phyloP scores from a whole-genome alignment of 169 alveolate genomes.

The Perkinsus olseni region DNA sequence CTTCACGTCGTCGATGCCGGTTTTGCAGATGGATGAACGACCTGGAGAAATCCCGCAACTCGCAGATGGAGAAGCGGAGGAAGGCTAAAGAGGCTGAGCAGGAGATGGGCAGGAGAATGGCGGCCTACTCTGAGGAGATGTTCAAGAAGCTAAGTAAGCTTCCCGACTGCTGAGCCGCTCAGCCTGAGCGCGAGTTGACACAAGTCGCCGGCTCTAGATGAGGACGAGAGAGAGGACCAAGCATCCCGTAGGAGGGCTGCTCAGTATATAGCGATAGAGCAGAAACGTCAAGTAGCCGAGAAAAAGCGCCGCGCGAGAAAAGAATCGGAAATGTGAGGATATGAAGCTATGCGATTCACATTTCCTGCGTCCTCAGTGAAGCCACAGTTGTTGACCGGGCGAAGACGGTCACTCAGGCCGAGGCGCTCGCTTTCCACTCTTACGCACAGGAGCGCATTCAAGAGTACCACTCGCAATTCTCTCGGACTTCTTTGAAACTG shows the following conservation, averaged over 20 bases:
- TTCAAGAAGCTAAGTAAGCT: not conserved
- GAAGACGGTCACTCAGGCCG: not conserved
- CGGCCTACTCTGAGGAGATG: not conserved
- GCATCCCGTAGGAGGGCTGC: not conserved
- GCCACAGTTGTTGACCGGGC: not conserved
- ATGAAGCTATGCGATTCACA: not conserved
- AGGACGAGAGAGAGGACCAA: not conserved
- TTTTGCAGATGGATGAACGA: not conserved
- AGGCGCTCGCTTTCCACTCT: not conserved
- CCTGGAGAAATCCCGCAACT: not conserved
- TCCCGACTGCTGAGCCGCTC: not conserved
- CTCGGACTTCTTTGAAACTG: not conserved
- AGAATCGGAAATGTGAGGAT: not conserved
- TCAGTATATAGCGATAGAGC: not conserved
- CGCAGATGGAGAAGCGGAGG: not conserved
- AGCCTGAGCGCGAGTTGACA: too few relatives aligned
- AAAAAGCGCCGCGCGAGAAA: not conserved
- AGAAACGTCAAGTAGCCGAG: not conserved
- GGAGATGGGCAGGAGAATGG: not conserved
- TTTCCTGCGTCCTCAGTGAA: not conserved
- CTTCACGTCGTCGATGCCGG: not conserved
- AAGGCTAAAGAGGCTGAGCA: not conserved
- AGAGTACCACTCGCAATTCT: not conserved
- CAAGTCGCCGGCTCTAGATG: not conserved
- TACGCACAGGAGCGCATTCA: not conserved